These are phyloP conservation scores for Podospora didyma DNA, from an alignment of 495 filamentous ascomycete species.

Conservation along the genomic window DNA sequence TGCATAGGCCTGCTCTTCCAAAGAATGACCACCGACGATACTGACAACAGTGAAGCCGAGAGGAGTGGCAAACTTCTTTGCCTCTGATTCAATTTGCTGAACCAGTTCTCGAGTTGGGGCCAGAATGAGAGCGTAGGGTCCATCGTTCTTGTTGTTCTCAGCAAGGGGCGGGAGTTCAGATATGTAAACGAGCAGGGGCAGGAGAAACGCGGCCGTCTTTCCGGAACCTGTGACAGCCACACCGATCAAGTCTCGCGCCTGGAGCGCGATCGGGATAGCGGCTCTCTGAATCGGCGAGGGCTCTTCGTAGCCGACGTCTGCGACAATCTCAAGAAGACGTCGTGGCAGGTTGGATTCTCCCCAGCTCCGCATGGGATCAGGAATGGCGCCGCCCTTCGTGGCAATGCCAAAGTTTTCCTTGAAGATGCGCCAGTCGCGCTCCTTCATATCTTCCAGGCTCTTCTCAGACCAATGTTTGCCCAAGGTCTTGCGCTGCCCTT, in stretches of 20 bases:
- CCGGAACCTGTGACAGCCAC: constrained; percentile 98
- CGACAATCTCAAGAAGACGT: constrained; percentile 76
- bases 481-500: constrained; percentile 67
- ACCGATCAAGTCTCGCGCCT: constrained; percentile 91
- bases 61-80: constrained; percentile 86
- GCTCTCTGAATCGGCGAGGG: constrained; percentile 91
- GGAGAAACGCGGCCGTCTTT: constrained; percentile 94
- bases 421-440: constrained; percentile 98
- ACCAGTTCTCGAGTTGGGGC: constrained; percentile 98
- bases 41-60: constrained; percentile 94
- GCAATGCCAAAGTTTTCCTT: constrained; percentile 98
- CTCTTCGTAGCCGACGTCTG: constrained; percentile 86
- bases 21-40: constrained; percentile 92
- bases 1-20: constrained; percentile 92
- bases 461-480: constrained; percentile 98
- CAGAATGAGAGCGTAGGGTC: constrained; percentile 92
- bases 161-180: constrained; percentile 81
- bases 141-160: constrained; percentile 89
- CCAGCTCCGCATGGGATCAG: constrained; percentile 97
- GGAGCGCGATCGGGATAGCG: constrained; percentile 91
- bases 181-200: constrained; percentile 96
- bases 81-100: constrained; percentile 95
- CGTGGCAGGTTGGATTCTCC: constrained; percentile 77
- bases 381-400: constrained; percentile 84
- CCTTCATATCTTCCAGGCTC: constrained; percentile 90